Conservation (phyloP, 202 grass and related monocot species). For the Brachypodium distachyon region DNA sequence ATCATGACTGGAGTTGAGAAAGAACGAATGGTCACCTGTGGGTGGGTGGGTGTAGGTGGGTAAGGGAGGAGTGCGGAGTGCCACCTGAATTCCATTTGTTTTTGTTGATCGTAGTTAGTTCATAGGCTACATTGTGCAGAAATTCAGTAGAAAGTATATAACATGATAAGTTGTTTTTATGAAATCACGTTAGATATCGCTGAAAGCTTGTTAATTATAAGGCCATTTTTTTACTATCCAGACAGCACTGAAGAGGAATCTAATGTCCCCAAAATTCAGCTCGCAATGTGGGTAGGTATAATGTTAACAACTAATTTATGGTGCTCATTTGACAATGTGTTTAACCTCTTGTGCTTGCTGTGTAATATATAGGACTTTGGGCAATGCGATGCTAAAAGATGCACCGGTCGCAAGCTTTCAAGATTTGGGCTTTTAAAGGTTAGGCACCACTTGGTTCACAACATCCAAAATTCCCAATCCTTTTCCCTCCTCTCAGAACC, state of each 20-base stretch:
- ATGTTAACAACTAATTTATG: neutral
- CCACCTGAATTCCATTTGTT: neutral
- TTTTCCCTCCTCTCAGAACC: neutral
- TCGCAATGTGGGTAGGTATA: slow-evolving; percentile 96
- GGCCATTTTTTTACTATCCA: slow-evolving; percentile 22
- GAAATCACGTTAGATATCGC: neutral
- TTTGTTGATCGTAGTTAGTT: neutral
- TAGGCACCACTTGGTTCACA: neutral
- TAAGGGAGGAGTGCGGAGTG: neutral
- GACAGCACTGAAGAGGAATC: slow-evolving; percentile 41
- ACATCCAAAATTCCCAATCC: neutral
- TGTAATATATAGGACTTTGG: slow-evolving; percentile 67
- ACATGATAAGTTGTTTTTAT: neutral
- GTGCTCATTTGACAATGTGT: neutral
- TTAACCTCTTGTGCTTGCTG: neutral
- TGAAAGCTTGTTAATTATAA: neutral
- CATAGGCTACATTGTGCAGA: neutral
- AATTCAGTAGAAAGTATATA: neutral
- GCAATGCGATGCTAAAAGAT: slow-evolving; percentile 91
- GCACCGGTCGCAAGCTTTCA: slow-evolving; percentile 92
- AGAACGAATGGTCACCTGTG: too few relatives aligned
- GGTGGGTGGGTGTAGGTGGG: neutral
- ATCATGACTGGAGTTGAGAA: too few relatives aligned
- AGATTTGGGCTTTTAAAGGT: slow-evolving; percentile 90
- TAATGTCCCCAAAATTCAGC: slow-evolving; percentile 59